These are phyloP conservation scores for Daedaleopsis nitida DNA, from an alignment of 768 basidiomycete species.

Conservation along the genomic window DNA sequence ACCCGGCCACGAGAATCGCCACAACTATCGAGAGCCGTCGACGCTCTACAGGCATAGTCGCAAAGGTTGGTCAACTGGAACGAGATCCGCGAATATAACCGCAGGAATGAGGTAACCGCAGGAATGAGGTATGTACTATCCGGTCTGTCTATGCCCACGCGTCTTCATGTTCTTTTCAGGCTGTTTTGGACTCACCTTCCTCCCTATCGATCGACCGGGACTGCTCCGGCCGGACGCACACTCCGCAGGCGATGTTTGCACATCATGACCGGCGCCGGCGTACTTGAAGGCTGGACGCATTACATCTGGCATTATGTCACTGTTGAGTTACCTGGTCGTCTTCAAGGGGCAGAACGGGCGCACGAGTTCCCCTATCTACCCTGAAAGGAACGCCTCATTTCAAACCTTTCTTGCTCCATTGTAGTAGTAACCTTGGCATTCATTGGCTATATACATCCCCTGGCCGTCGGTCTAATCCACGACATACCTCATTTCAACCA, in stretches of 20 bases:
- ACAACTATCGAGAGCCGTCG: conserved; percentile 49
- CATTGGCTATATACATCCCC: too few species aligned
- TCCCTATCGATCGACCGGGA: conserved; percentile 63
- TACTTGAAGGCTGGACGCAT: conserved; percentile 53
- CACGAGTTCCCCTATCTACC: too few species aligned
- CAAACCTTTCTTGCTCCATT: too few species aligned
- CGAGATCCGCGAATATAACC: conserved; percentile 58
- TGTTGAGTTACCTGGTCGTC: conserved; percentile 34
- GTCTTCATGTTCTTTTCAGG: conserved; percentile 31
- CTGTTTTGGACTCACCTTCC: conserved; percentile 45
- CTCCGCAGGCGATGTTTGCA: conserved; percentile 46
- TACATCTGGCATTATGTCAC: conserved; percentile 53
- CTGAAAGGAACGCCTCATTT: too few species aligned
- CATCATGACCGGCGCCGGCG: conserved; percentile 46
- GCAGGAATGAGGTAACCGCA: too few species aligned
- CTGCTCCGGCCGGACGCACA: conserved; percentile 67
- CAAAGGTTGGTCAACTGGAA: conserved; percentile 67
- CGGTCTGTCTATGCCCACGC: neutral
- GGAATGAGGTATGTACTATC: conserved; percentile 50
- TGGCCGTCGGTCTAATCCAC: too few species aligned
- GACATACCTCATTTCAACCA: too few species aligned
- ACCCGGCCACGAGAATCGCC: conserved; percentile 69
- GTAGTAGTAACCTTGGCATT: too few species aligned
- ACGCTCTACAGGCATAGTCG: conserved; percentile 42
- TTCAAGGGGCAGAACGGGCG: too few species aligned